A percentile compares a stretch with the other conserved stretches of the same genome.
These are phyloP conservation scores for Apiotrichum gracile DNA, from an alignment of 1,284 basidiomycete genomes.

Conservation along the genomic window DNA sequence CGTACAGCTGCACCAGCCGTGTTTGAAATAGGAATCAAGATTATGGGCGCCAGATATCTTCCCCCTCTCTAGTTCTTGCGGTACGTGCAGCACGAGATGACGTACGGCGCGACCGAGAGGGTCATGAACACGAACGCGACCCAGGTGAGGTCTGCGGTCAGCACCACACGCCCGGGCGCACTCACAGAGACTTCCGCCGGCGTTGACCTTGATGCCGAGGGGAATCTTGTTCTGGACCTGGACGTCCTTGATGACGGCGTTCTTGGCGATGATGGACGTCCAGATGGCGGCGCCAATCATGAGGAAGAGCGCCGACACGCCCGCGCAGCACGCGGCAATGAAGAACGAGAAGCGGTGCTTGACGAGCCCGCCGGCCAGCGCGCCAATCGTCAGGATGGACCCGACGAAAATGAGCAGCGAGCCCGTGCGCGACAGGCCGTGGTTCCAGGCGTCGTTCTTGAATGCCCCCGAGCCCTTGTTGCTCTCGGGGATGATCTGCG, in stretches of 20 bases:
- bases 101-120: slow-evolving; percentile 43
- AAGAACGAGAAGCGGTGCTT: slow-evolving; percentile 41
- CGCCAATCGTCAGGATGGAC: slow-evolving; percentile 29
- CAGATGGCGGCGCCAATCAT: slow-evolving; percentile 44
- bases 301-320: slow-evolving; percentile 27
- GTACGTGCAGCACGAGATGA: slow-evolving; percentile 44
- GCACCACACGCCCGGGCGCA: background rate
- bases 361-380: slow-evolving; percentile 41
- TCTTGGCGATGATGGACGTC: slow-evolving; percentile 43
- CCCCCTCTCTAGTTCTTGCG: slow-evolving; percentile 18
- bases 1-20: no score
- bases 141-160: slow-evolving; percentile 41
- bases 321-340: slow-evolving; percentile 37
- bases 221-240: slow-evolving; percentile 27
- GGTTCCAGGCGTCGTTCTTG: slow-evolving; percentile 36
- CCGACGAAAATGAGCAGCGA: slow-evolving; percentile 44
- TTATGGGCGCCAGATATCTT: no score
- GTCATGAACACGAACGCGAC: slow-evolving; percentile 43
- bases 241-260: slow-evolving; percentile 31
- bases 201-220: slow-evolving; percentile 35
- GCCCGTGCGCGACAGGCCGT: slow-evolving; percentile 27
- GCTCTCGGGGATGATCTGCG: slow-evolving; percentile 25
- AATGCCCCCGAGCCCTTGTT: slow-evolving; percentile 24
- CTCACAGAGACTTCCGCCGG: slow-evolving; percentile 41
- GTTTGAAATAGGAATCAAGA: no score